phyloP scores from a whole-genome alignment of 345 rosid genomes.

The Euphorbia lathyris region DNA sequence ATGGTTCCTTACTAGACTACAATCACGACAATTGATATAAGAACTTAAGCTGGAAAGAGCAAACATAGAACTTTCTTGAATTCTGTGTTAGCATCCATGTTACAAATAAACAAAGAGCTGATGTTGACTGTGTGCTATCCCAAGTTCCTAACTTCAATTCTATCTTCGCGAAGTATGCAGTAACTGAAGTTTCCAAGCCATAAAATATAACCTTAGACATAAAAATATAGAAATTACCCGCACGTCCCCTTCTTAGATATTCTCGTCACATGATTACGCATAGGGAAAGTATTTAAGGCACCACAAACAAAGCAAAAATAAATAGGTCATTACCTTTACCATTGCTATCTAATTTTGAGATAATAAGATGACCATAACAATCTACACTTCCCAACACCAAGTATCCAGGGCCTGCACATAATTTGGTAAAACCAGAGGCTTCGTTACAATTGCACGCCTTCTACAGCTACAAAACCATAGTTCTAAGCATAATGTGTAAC shows the following conservation, averaged over 20 bases:
- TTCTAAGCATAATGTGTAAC: background rate
- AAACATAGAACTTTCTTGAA: background rate
- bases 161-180: too few relatives aligned
- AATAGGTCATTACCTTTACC: constrained; percentile 40
- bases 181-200: too few relatives aligned
- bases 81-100: constrained; percentile 1
- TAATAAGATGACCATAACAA: constrained; percentile 58
- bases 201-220: background rate
- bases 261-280: background rate
- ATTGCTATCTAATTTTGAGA: constrained; percentile 48
- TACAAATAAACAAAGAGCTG: background rate
- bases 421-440: constrained; percentile 2
- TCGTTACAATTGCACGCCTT: background rate
- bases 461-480: background rate
- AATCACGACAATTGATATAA: background rate
- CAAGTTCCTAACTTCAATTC: background rate
- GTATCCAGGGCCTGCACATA: constrained; percentile 41
- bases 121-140: background rate
- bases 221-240: background rate
- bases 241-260: background rate
- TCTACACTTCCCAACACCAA: constrained; percentile 66
- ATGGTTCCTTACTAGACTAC: background rate
- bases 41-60: background rate
- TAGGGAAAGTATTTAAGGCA: background rate
- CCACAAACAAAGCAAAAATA: background rate